Percentiles rank a stretch among this genome's conserved stretches.
These are phyloP conservation scores for Xerocomus brunneocitrinus DNA, from an alignment of 768 basidiomycete species.

Conservation along the genomic window DNA sequence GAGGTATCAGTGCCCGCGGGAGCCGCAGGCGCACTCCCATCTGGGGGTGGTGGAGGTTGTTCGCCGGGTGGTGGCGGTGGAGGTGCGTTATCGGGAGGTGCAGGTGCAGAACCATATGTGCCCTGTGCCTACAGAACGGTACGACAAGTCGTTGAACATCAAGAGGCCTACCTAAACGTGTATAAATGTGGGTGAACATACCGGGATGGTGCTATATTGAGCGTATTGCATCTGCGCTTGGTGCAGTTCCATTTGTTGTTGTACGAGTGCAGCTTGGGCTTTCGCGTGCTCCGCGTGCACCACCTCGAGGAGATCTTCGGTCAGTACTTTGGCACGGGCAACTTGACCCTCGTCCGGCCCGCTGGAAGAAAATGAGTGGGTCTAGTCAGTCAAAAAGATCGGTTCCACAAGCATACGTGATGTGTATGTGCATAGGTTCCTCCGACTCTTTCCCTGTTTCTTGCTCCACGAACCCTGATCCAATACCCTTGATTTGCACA, in stretches of 20 bases:
- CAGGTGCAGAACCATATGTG: constrained; percentile 34
- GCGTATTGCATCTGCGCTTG: constrained; percentile 81
- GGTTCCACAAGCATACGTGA: constrained; percentile 56
- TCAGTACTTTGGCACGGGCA: constrained; percentile 78
- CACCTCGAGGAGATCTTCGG: constrained; percentile 87
- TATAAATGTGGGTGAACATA: constrained; percentile 27
- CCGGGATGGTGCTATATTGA: constrained; percentile 59
- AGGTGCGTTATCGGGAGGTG: constrained; percentile 30
- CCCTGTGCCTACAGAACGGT: constrained; percentile 25
- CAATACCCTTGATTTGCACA: constrained; percentile 94
- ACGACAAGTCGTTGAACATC: constrained; percentile 1
- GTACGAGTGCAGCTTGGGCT: constrained; percentile 55
- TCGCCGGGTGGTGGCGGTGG: constrained; percentile 50
- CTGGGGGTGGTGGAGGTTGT: constrained; percentile 52
- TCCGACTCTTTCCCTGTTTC: constrained; percentile 86
- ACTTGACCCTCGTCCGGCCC: constrained; percentile 89
- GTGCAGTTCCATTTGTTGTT: constrained; percentile 84
- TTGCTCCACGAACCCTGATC: constrained; percentile 91
- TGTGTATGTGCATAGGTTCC: constrained; percentile 88
- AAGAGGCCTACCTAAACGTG: neutral
- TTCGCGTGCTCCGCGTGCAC: constrained; percentile 86
- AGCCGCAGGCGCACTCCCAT: constrained; percentile 41
- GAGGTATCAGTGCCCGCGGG: constrained; percentile 40
- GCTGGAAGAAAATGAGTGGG: constrained; percentile 10
- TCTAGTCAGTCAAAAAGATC: constrained; percentile 16